Evolutionary conservation across 73 alveolate species (phyloP).

Genomic region (Paramecium biaurelia): DNA sequence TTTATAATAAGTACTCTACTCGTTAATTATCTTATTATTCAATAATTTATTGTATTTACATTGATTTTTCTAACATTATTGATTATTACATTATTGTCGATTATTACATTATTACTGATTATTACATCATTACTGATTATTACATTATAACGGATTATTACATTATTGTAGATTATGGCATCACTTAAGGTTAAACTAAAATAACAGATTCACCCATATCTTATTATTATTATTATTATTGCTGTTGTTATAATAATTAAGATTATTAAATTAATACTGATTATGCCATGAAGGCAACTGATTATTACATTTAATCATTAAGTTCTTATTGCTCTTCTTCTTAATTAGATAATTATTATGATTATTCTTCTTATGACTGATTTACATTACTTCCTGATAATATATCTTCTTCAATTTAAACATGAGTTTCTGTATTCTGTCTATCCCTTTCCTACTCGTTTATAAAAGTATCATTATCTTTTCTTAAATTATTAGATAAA

Average conservation of each 20-base stretch:
- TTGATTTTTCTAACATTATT: neutral
- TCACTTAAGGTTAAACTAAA: neutral
- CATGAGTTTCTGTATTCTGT: neutral
- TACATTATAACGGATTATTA: neutral
- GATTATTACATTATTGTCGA: neutral
- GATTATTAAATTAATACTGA: neutral
- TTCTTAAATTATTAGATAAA: neutral
- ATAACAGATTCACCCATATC: neutral
- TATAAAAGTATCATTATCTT: neutral
- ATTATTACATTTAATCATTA: neutral
- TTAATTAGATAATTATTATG: neutral
- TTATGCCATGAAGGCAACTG: neutral
- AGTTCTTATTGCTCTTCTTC: neutral
- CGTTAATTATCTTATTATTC: neutral
- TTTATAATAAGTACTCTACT: constrained; percentile 5
- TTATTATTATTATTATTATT: neutral
- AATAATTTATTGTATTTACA: neutral
- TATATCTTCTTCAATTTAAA: neutral
- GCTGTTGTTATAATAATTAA: neutral
- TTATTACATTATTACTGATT: neutral
- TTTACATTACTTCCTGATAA: neutral
- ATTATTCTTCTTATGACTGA: neutral
- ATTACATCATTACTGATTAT: neutral
- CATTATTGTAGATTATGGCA: neutral
- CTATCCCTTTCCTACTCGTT: neutral